A percentile compares a stretch with the other conserved stretches of the same genome.
Evolutionary conservation across 495 filamentous ascomycete genomes (phyloP).

Genomic region (Annulohypoxylon stygium): DNA sequence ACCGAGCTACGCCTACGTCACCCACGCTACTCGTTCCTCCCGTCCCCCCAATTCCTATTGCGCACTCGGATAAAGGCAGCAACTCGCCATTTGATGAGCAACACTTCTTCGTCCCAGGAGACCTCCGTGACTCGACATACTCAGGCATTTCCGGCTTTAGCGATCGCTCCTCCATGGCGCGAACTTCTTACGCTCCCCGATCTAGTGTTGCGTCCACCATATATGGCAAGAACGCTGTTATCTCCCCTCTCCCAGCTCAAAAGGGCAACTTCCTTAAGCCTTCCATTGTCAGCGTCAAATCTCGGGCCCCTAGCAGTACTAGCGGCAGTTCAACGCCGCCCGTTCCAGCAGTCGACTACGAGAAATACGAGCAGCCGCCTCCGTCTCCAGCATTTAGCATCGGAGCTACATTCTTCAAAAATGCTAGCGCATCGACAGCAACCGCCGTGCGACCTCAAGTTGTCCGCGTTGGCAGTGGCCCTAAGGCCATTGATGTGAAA

Average conservation of each 20-base stretch:
- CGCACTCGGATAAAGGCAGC: constrained; percentile 66
- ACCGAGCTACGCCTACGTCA: constrained; percentile 84
- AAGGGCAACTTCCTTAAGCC: constrained; percentile 87
- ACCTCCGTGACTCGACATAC: constrained; percentile 89
- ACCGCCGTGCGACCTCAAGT: constrained; percentile 67
- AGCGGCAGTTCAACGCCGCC: constrained; percentile 66
- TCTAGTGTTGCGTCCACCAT: constrained; percentile 92
- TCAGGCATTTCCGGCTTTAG: constrained; percentile 73
- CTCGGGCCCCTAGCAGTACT: constrained; percentile 60
- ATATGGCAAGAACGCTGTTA: constrained; percentile 86
- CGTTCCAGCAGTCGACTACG: constrained; percentile 67
- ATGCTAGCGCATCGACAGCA: constrained; percentile 65
- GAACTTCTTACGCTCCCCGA: constrained; percentile 75
- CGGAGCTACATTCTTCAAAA: constrained; percentile 74
- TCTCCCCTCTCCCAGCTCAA: constrained; percentile 83
- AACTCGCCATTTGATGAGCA: constrained; percentile 77
- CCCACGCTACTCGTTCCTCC: constrained; percentile 89
- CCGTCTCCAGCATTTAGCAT: constrained; percentile 71
- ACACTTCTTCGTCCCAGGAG: constrained; percentile 93
- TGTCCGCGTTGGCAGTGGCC: constrained; percentile 64
- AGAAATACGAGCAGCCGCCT: constrained; percentile 61
- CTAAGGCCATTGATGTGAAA: constrained; percentile 59
- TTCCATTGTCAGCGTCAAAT: constrained; percentile 89
- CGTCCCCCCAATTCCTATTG: constrained; percentile 89
- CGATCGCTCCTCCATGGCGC: constrained; percentile 74